A percentile compares a stretch with the other conserved stretches of the same genome.
Evolutionary conservation across 495 filamentous ascomycete species (phyloP).

Genomic region (Trichocladium uniseriatum): DNA sequence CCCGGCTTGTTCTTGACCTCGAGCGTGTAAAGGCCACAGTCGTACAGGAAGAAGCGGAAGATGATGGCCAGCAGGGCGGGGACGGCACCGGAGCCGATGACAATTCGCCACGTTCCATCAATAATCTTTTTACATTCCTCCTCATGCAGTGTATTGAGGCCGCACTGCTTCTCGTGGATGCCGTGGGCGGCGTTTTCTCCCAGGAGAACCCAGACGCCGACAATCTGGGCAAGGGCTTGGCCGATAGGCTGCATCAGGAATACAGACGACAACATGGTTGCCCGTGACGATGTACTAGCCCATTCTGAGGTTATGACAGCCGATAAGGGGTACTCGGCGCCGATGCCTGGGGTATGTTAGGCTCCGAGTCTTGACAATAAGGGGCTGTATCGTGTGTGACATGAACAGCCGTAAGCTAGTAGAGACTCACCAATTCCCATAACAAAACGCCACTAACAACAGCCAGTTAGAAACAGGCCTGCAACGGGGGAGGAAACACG

Average conservation of each 20-base stretch:
- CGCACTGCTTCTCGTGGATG: slow-evolving; percentile 38
- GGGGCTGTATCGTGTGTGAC: no score
- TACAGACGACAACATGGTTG: slow-evolving; percentile 69
- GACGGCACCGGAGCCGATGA: slow-evolving; percentile 66
- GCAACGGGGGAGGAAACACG: background rate
- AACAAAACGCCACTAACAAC: slow-evolving; percentile 27
- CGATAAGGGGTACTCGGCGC: slow-evolving; percentile 67
- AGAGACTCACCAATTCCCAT: slow-evolving; percentile 27
- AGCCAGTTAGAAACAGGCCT: slow-evolving; percentile 1
- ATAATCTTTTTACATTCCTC: slow-evolving; percentile 57
- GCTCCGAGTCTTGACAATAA: background rate
- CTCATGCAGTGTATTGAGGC: slow-evolving; percentile 38
- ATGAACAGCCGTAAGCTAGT: no score
- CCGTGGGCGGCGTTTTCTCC: slow-evolving; percentile 57
- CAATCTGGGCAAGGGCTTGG: slow-evolving; percentile 56
- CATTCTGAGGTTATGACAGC: slow-evolving; percentile 69
- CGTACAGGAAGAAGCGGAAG: slow-evolving; percentile 67
- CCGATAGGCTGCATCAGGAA: slow-evolving; percentile 76
- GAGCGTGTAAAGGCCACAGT: slow-evolving; percentile 68
- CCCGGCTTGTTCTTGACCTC: slow-evolving; percentile 58
- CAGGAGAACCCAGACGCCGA: slow-evolving; percentile 55
- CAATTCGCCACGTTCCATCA: slow-evolving; percentile 69
- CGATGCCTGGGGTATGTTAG: slow-evolving; percentile 44
- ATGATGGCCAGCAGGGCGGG: slow-evolving; percentile 63
- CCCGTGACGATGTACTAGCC: slow-evolving; percentile 62